Conservation (phyloP, 768 basidiomycete species). For the Boletus pseudopeckii region DNA sequence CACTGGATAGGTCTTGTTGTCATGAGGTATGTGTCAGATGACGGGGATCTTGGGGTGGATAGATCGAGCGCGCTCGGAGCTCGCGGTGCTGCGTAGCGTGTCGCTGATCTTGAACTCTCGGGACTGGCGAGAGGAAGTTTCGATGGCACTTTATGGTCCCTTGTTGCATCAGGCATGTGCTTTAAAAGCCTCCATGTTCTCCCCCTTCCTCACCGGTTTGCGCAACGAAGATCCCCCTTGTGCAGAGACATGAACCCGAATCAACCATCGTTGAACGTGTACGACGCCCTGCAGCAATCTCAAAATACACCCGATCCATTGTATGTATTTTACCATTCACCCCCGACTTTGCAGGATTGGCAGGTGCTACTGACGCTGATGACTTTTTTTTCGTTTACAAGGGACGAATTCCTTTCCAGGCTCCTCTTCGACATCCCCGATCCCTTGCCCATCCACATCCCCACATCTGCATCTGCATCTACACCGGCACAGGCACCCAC, state of each 20-base stretch:
- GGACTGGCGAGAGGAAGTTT: neutral
- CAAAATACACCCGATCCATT: constrained; percentile 4
- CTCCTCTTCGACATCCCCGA: constrained; percentile 1
- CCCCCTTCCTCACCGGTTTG: neutral
- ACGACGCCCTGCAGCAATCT: neutral
- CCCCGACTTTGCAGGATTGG: neutral
- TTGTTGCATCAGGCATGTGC: neutral
- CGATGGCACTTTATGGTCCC: neutral
- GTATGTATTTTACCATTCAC: constrained; percentile 3
- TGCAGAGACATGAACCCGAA: neutral
- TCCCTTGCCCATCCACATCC: too few species aligned
- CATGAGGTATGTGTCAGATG: neutral
- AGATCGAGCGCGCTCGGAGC: neutral
- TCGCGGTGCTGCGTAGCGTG: neutral
- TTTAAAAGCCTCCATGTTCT: constrained; percentile 4
- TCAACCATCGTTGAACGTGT: neutral
- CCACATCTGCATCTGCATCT: neutral
- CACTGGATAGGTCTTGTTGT: neutral
- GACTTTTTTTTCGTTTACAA: neutral
- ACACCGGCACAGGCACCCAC: neutral
- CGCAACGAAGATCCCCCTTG: neutral
- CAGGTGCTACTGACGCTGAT: neutral
- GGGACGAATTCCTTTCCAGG: constrained; percentile 17
- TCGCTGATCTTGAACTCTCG: constrained; percentile 9
- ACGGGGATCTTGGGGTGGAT: neutral